phyloP scores from a whole-genome alignment of 352 stramenopile species.

The Globisporangium uncinulatum region DNA sequence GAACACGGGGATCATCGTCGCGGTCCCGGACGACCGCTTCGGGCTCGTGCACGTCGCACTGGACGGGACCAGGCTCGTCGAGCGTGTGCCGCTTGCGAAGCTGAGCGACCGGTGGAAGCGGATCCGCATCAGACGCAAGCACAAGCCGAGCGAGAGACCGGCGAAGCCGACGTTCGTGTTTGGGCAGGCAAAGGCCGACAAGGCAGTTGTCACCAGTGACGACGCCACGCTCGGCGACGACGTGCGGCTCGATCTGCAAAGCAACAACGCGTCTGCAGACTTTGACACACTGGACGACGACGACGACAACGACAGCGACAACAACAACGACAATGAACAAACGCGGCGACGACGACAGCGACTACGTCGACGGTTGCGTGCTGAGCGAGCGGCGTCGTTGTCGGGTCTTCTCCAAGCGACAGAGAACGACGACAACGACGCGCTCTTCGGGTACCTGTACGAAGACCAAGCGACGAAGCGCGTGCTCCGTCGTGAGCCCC shows the following conservation, averaged over 20 bases:
- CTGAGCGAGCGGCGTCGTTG: too few relatives aligned
- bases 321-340: constrained; percentile 17
- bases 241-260: constrained; percentile 9
- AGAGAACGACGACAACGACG: background rate
- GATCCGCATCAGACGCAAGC: constrained; percentile 38
- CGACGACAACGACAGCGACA: constrained; percentile 12
- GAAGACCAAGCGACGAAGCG: constrained; percentile 49
- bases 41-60: constrained; percentile 50
- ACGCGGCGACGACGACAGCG: constrained; percentile 18
- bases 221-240: background rate
- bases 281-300: constrained; percentile 30
- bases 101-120: constrained; percentile 56
- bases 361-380: background rate
- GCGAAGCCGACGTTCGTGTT: constrained; percentile 44
- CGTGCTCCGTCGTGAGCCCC: constrained; percentile 26
- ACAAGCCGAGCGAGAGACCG: constrained; percentile 22
- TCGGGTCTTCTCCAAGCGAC: background rate
- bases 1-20: constrained; percentile 48
- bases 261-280: constrained; percentile 14
- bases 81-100: constrained; percentile 50
- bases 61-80: constrained; percentile 42
- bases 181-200: constrained; percentile 13
- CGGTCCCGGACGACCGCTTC: constrained; percentile 50
- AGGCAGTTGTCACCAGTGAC: background rate
- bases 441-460: constrained; percentile 39